Base-by-base conservation (phyloP, 1,284 basidiomycete genomes). In the Exobasidium cylindrosporum region DNA sequence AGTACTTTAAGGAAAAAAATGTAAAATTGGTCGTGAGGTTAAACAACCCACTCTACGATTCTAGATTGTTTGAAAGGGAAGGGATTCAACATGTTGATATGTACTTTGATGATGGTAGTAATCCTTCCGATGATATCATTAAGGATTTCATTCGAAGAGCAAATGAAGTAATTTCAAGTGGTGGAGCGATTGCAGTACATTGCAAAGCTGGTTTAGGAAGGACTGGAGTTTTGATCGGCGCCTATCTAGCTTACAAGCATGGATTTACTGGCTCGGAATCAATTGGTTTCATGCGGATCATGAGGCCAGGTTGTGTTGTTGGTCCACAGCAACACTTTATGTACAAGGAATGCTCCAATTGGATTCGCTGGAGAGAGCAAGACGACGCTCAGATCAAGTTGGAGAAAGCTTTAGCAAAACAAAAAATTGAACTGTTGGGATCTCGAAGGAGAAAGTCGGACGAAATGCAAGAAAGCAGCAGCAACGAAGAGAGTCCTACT, bases 91-190 rank as follows among this genome's bases (percentile, higher is more conserved):
- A 98, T 74, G 83, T 88, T 46, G 73, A 76, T 60, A 65, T 97
- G 75, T 97, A 96, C 82, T 98, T 97, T 76, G 94, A 97, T 81
- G 95, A 98, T 77, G 95, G 95, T n/a, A 93, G 91, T 30, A 96
- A 95, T 79, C 95, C 95, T 1, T 89, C 92, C 0, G 91, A 96
- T 79, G 91, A 95, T 63, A 96, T 97, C 72, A 88, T 95, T 30
- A 85, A 90, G 55, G 87, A 87, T 58, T 98, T 98, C 78, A 91
- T 98, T 75, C 87, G 88, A 64, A 82, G 90, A 52, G 87, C 89
- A 0, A 92, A 97, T 76, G 83, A 86, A 32, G 84, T 89, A 30
- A 87, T 97, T 54, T 85, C 87, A 66, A 81, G 78, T n/a, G 89
- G 87, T 43, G 90, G 88, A 57, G 90, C 88, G 50, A 88, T 96